Evolutionary conservation across 192 early-diverging fungal species (phyloP), one percentile per base, ranked within the genome.

Genomic region (Chytriomyces hyalinus): DNA sequence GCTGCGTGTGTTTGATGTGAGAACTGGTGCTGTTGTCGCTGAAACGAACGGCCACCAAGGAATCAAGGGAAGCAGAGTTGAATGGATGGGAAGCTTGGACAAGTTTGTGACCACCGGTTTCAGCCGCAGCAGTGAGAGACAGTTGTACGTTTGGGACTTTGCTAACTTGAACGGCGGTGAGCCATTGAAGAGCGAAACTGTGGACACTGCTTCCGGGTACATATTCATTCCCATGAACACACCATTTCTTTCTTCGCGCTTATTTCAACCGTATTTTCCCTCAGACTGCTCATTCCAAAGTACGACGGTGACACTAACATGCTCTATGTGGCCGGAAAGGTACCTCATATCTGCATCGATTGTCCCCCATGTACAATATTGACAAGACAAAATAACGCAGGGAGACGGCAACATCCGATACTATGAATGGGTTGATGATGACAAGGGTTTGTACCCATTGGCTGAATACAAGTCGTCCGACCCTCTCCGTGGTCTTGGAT

Each of bases 331-430:
- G 96, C 94, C 13, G 97, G 97, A 66, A 99, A 99, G 83, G 96
- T 84, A 76, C 9, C 28, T 75, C 53, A 20, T 20, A 11, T 76
- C 13, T 76, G n/a, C 20, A 6, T 49, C 17, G 9, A 43, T 74
- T 44, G 24, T 76, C 9, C 45, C 47, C 45, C 26, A 24, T 66
- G 13, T 76, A 8, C 64, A 48, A 65, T 3, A 48, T 80, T 80
- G 77, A 47, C 26, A 69, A 49, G 36, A 36, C 36, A 36, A 36
- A 36, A 36, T 36, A 76, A 80, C 79, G 44, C 67, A 85, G 78
- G 94, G 97, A 77, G 97, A 99, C 85, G 97, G 96, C 50, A 99
- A 96, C 84, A 98, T 99, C 81, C 92, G 97, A 44, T 98, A 98
- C 88, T 99, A 93, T 81, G 98, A 99, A 87, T 97, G 93, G 80